phyloP scores from a whole-genome alignment of 208 protist species.

The Porcisia hertigi region DNA sequence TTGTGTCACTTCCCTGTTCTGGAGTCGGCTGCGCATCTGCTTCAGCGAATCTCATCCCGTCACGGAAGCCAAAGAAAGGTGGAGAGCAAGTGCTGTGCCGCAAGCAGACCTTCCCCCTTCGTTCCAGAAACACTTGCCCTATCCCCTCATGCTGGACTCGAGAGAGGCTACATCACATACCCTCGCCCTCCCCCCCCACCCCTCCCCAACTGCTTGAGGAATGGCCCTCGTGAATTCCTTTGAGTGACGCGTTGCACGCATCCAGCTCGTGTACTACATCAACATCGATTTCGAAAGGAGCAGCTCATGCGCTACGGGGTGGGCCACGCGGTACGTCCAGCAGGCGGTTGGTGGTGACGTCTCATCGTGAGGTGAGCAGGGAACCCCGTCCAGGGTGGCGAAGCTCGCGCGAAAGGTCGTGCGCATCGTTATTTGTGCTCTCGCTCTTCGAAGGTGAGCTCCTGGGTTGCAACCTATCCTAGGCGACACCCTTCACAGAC shows the following conservation, averaged over 20 bases:
- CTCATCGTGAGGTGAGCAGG: conserved; percentile 53
- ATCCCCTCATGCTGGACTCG: not conserved
- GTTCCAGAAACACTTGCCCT: not conserved
- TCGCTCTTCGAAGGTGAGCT: not conserved
- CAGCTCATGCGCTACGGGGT: conserved; percentile 56
- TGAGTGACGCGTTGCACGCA: conserved; percentile 36
- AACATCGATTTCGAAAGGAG: conserved; percentile 60
- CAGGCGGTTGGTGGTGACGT: conserved; percentile 41
- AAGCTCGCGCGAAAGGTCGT: conserved; percentile 53
- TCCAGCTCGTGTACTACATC: conserved; percentile 44
- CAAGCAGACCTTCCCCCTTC: not conserved
- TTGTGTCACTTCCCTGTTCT: not conserved
- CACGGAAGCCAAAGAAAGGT: not conserved
- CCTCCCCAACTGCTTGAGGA: not conserved
- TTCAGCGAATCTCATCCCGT: not conserved
- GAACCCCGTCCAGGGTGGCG: conserved; percentile 61
- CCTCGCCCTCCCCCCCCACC: not conserved
- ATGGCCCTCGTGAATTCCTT: not conserved
- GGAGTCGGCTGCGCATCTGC: not conserved
- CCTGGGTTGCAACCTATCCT: not conserved
- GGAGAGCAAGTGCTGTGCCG: not conserved
- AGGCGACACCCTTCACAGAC: not conserved
- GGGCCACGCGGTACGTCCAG: conserved; percentile 58
- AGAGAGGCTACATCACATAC: not conserved
- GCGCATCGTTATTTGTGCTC: not conserved